Evolutionary conservation across 805 yeast species (phyloP), one percentile per base, ranked within the genome.

Genomic region (Schwanniomyces sp.): DNA sequence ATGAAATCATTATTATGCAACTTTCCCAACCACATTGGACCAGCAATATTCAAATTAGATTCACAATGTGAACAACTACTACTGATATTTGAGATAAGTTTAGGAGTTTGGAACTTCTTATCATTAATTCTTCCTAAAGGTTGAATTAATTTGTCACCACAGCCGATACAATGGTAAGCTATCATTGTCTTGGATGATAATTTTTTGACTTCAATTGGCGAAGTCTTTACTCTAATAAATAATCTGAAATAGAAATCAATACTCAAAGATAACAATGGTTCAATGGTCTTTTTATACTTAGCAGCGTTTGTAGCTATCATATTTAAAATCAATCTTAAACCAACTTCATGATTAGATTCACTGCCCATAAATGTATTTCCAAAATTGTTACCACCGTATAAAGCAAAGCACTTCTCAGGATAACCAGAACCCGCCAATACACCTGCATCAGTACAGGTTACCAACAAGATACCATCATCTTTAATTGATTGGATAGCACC

Each of bases 381-480:
- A 59, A 90, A 75, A 52, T 92, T 90, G 47, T 85, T 85, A 18
- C 99, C 99, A 17, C 99, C 98, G 63, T 94, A 94, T 14, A 88
- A 74, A 0, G 97, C 91, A 72, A 84, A 94, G 68, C 98, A 92
- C 67, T 94, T 94, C 58, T 94, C 99, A 0, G 98, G 97, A 64
- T 92, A 92, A 11, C 96, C 95, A 53, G 86, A 85, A 16, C 99
- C 99, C 0, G 98, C 98, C 45, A 94, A 75, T 0, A 94, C 97
- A 0, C 96, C 96, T 12, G 95, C 78, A 69, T 94, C 99, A 0
- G 99, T 94, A 65, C 99, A 94, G 0, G 99, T 94, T 3, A 94
- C 92, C 43, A 94, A 71, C 54, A 94, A 67, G 38, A 94, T 59
- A 1, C 98, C 99, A 47, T 85, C 91, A 55, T 91, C 91, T 42